Evolutionary conservation across 805 yeast species (phyloP).

Genomic region (Schwanniomyces yamadae): DNA sequence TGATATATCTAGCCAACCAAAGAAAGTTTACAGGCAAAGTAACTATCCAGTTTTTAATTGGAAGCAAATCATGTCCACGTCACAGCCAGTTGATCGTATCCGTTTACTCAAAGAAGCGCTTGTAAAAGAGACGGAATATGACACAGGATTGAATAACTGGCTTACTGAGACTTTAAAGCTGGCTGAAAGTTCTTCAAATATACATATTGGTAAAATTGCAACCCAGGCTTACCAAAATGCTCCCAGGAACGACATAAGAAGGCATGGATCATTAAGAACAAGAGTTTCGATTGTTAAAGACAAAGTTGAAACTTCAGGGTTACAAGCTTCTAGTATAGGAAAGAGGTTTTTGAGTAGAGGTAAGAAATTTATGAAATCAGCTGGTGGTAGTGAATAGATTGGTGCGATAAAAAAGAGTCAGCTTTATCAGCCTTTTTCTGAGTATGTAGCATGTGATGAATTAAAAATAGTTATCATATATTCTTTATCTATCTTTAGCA

Average conservation of each 20-base stretch:
- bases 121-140: constrained; percentile 41
- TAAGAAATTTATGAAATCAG: constrained; percentile 46
- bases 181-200: constrained; percentile 31
- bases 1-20: neutral
- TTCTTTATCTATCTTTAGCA: neutral
- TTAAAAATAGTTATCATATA: neutral
- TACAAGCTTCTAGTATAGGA: constrained; percentile 53
- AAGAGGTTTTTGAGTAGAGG: constrained; percentile 57
- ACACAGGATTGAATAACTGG: constrained; percentile 62
- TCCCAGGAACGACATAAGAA: constrained; percentile 51
- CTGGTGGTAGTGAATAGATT: constrained; percentile 2
- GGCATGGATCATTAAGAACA: constrained; percentile 49
- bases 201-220: constrained; percentile 54
- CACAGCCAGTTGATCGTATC: constrained; percentile 43
- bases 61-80: constrained; percentile 38
- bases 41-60: constrained; percentile 39
- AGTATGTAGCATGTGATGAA: constrained; percentile 1
- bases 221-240: constrained; percentile 67
- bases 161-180: constrained; percentile 45
- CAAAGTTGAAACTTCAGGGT: constrained; percentile 44
- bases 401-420: too few relatives aligned
- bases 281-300: constrained; percentile 50
- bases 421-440: neutral
- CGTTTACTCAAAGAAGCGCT: constrained; percentile 43
- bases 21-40: neutral